Evolutionary conservation across 1,139 yeast species (phyloP).

Genomic region (Hyphopichia pseudoburtonii): DNA sequence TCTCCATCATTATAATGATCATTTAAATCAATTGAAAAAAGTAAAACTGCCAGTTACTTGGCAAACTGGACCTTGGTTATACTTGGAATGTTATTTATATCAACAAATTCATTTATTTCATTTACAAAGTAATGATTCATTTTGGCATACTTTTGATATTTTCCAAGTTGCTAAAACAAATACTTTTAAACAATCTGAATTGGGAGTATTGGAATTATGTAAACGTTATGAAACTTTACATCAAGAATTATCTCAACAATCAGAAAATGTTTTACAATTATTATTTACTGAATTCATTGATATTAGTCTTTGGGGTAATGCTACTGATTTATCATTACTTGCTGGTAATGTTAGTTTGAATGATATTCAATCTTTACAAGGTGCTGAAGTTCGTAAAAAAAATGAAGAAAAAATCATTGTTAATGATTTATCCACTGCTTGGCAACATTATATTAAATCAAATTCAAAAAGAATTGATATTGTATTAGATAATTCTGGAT

Average conservation of each 20-base stretch:
- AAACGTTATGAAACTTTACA: constrained; percentile 50
- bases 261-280: constrained; percentile 37
- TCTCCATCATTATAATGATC: constrained; percentile 52
- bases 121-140: constrained; percentile 21
- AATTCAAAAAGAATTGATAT: constrained; percentile 55
- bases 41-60: constrained; percentile 53
- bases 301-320: constrained; percentile 96
- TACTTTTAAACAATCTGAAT: constrained; percentile 72
- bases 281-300: constrained; percentile 79
- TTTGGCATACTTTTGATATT: constrained; percentile 67
- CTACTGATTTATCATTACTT: constrained; percentile 87
- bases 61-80: constrained; percentile 92
- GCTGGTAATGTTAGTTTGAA: constrained; percentile 78
- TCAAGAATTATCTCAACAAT: constrained; percentile 41
- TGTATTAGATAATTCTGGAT: constrained; percentile 92
- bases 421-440: constrained; percentile 72
- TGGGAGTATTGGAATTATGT: constrained; percentile 83
- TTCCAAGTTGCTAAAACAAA: constrained; percentile 68
- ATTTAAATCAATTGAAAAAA: constrained; percentile 29
- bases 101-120: constrained; percentile 57
- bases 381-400: constrained; percentile 79
- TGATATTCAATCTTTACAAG: constrained; percentile 88
- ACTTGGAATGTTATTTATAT: constrained; percentile 81
- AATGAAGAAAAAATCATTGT: constrained; percentile 80
- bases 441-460: constrained; percentile 42